Evolutionary conservation across 2,329 filamentous ascomycete genomes (phyloP).

Genomic region (Colletotrichum sp.): DNA sequence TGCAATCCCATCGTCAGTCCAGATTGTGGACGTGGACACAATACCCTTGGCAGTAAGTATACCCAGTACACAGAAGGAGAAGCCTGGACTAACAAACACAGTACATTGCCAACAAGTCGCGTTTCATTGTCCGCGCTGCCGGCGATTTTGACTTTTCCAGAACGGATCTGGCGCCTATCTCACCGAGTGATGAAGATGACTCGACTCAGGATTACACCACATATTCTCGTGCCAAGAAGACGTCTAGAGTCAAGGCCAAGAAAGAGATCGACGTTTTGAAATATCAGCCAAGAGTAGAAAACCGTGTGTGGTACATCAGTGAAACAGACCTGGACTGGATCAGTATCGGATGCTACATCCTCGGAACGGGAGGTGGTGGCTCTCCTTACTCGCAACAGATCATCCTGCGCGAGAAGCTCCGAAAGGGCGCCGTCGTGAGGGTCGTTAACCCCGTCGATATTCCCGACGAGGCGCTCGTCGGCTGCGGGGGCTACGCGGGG

Average conservation of each 20-base stretch:
- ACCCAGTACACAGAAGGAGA: not conserved
- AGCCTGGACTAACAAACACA: slow-evolving; percentile 25
- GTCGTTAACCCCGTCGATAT: slow-evolving; percentile 57
- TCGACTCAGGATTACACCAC: not conserved
- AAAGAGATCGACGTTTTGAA: slow-evolving; percentile 35
- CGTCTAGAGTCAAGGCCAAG: slow-evolving; percentile 13
- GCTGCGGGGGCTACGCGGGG: slow-evolving; percentile 61
- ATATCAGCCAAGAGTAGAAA: slow-evolving; percentile 54
- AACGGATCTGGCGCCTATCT: slow-evolving; percentile 24
- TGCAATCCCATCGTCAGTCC: slow-evolving; percentile 45
- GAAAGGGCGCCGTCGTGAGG: slow-evolving; percentile 51
- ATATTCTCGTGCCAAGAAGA: not conserved
- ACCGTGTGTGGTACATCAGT: slow-evolving; percentile 60
- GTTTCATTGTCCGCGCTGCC: slow-evolving; percentile 62
- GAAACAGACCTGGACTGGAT: slow-evolving; percentile 64
- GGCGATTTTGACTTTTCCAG: slow-evolving; percentile 58
- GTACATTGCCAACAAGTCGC: slow-evolving; percentile 57
- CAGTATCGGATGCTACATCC: slow-evolving; percentile 62
- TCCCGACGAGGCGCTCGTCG: slow-evolving; percentile 53
- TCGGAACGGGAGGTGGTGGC: slow-evolving; percentile 65
- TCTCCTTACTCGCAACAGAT: slow-evolving; percentile 57
- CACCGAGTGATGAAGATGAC: not conserved
- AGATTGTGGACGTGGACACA: slow-evolving; percentile 56
- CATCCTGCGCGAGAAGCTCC: slow-evolving; percentile 54
- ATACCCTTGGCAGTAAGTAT: slow-evolving; percentile 54